Evolutionary conservation across 768 basidiomycete genomes (phyloP), one percentile per base, ranked within the genome.

Genomic region (Tephrocybe sp.): DNA sequence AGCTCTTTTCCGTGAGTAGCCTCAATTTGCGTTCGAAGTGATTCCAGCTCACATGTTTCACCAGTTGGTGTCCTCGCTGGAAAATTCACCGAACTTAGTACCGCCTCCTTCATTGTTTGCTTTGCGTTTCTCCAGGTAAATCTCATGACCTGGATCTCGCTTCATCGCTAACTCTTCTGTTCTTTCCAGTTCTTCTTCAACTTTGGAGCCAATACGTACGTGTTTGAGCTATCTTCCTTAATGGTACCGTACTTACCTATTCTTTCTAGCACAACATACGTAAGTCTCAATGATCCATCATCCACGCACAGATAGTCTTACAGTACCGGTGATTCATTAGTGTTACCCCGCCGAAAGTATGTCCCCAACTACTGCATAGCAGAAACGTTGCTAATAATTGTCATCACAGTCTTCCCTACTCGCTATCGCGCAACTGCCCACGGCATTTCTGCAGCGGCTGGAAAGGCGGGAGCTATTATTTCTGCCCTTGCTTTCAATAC

Each of bases 391-490:
- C 7, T 33, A 33, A 34, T 15, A 11, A 29, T 43, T 33, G 2
- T 22, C 34, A 3, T 2, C 30, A 13, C 31, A 67, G 82, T 89
- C 10, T 89, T 88, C 72, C 89, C 88, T 0, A 91, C 89, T 1
- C 73, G 82, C 30, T 88, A 81, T 67, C 77, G 82, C 38, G 85
- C 83, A 21, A 77, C 77, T 41, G 88, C 87, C 12, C 88, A 90
- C 61, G 89, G 89, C 23, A 68, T 88, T 11, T 82, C 80, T 1
- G 88, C 89, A 2, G 89, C 87, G 0, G 69, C 68, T 33, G 89
- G 89, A 16, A 91, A 91, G 61, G 71, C 69, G 0, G 89, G 88
- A 45, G 89, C 88, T 0, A 88, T 91, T 71, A 76, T 89, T 55
- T 82, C 84, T 10, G 82, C 84, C 1, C 77, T 89, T 36, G 86